Evolutionary conservation across 2,329 filamentous ascomycete species (phyloP).

Genomic region (Zarea fungicola): DNA sequence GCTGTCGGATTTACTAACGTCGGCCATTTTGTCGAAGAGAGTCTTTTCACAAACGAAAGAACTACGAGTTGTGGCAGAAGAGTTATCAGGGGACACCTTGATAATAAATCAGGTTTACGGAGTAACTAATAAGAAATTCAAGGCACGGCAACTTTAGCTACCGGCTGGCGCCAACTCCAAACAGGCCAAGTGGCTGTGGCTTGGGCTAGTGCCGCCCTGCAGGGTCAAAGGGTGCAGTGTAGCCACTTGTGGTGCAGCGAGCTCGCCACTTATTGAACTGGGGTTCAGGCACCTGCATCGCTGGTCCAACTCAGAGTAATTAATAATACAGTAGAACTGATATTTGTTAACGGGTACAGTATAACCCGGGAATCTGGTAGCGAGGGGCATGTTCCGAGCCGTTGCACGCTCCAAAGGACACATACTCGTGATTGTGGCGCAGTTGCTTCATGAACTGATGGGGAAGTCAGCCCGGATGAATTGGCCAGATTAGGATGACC

Average conservation of each 20-base stretch:
- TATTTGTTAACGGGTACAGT: too few species aligned
- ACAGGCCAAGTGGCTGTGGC: conserved; percentile 9
- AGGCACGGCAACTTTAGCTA: not conserved
- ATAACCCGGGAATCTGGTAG: too few species aligned
- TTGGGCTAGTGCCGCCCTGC: too few species aligned
- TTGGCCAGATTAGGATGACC: too few species aligned
- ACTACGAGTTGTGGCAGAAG: not conserved
- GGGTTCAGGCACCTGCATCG: too few species aligned
- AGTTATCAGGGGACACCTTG: not conserved
- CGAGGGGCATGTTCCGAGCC: not conserved
- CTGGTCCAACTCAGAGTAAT: too few species aligned
- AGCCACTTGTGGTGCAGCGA: too few species aligned
- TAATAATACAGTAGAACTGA: too few species aligned
- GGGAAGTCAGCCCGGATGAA: too few species aligned
- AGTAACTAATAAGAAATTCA: not conserved
- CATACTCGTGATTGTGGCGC: not conserved
- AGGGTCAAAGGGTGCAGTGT: too few species aligned
- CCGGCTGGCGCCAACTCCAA: conserved; percentile 5
- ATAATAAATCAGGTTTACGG: not conserved
- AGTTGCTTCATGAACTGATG: too few species aligned
- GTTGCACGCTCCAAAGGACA: not conserved
- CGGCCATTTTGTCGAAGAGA: not conserved
- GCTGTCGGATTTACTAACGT: not conserved
- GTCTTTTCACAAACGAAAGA: not conserved
- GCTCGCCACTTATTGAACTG: too few species aligned